A percentile compares a stretch with the other conserved stretches of the same genome.
Evolutionary conservation across 441 rosid species (phyloP).

Genomic region (Syzygium malaccense): DNA sequence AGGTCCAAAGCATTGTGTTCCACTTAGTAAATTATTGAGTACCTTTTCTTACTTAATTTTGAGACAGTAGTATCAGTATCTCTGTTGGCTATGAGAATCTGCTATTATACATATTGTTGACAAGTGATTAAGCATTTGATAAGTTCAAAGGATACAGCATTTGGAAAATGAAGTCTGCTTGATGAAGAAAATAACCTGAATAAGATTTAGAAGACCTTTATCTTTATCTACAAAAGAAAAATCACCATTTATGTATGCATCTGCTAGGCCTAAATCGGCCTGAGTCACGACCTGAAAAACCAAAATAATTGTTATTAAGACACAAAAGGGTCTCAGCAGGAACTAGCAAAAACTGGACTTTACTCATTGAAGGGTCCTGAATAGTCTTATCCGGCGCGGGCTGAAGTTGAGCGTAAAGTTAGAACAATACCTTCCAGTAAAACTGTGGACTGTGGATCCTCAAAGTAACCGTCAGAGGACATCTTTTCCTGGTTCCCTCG

Average conservation of each 20-base stretch:
- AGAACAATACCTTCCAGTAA: conserved; percentile 75
- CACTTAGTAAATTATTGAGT: not conserved
- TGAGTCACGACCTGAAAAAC: conserved; percentile 62
- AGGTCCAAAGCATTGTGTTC: not conserved
- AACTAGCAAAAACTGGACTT: not conserved
- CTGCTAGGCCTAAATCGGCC: conserved; percentile 90
- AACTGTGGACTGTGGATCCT: conserved; percentile 71
- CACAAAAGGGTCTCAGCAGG: not conserved
- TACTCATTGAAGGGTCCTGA: not conserved
- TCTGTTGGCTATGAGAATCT: conserved; percentile 80
- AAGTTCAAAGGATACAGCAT: not conserved
- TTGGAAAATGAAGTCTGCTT: not conserved
- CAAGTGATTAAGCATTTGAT: not conserved
- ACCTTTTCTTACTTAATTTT: conserved; percentile 50
- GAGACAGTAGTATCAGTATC: conserved; percentile 35
- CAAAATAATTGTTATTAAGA: not conserved
- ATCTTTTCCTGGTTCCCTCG: conserved; percentile 31
- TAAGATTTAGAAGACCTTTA: conserved; percentile 54
- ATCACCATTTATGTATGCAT: conserved; percentile 78
- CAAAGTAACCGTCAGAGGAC: conserved; percentile 31
- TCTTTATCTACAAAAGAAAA: conserved; percentile 70
- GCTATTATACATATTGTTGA: not conserved
- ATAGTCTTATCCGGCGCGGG: not conserved
- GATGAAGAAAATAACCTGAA: conserved; percentile 38
- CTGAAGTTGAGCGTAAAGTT: not conserved